Evolutionary conservation across 2,329 filamentous ascomycete species (phyloP).

Genomic region (Aspergillaceae sp.): DNA sequence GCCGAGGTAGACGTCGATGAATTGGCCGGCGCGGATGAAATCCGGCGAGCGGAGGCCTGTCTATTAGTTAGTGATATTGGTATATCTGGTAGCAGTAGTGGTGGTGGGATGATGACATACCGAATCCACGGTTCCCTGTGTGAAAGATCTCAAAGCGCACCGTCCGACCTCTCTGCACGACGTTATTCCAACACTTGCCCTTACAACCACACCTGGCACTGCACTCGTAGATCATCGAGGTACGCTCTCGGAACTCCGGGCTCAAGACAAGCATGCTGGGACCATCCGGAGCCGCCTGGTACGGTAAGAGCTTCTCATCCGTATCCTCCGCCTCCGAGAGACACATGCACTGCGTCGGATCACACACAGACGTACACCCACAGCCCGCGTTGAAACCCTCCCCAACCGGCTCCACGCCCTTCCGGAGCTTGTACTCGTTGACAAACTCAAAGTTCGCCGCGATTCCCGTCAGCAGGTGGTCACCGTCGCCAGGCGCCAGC

Average conservation of each 20-base stretch:
- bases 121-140: conserved; percentile 35
- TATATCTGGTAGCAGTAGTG: background rate
- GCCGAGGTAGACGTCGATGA: conserved; percentile 39
- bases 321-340: conserved; percentile 22
- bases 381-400: conserved; percentile 28
- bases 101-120: conserved; percentile 14
- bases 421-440: conserved; percentile 26
- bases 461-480: conserved; percentile 14
- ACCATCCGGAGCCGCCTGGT: conserved; percentile 12
- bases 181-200: conserved; percentile 32
- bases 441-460: conserved; percentile 32
- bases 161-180: conserved; percentile 33
- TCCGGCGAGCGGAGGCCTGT: conserved; percentile 33
- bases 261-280: conserved; percentile 17
- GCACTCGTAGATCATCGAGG: conserved; percentile 36
- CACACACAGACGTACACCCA: conserved; percentile 19
- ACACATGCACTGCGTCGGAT: conserved; percentile 20
- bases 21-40: conserved; percentile 33
- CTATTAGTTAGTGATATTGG: background rate
- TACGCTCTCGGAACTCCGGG: conserved; percentile 23
- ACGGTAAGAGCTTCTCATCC: conserved; percentile 23
- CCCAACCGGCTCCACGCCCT: conserved; percentile 20
- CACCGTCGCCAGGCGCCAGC: conserved; percentile 8
- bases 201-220: conserved; percentile 30
- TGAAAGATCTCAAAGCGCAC: conserved; percentile 36